Evolutionary conservation across 495 filamentous ascomycete genomes (phyloP), one percentile per base, ranked within the genome.

Genomic region (Collariella sp.): DNA sequence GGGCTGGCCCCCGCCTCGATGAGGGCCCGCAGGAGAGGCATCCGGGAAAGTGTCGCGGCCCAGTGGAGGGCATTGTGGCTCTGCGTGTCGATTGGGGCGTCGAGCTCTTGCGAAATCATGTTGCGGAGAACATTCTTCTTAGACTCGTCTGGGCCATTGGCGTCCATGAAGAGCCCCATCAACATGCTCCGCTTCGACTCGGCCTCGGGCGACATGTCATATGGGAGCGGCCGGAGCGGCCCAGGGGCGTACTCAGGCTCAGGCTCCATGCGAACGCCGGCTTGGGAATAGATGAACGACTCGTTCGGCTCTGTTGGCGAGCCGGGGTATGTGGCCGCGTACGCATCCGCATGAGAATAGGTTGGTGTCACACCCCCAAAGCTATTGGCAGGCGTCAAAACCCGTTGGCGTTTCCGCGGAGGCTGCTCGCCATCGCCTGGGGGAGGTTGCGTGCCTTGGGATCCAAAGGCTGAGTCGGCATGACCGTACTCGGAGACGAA

Each of bases 1-100:
- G 96, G 91, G 62, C 79, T 91, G 0, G 90, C 89, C 4, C 93
- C 93, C 41, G 82, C 84, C 7, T 80, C 74, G 56, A 98, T 85
- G 0, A 98, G 76, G 2, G 88, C 82, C 50, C 86, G 79, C 35
- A 96, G 69, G 7, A 96, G 75, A 10, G 85, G 79, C 64, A 91
- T 81, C 19, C 88, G 84, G n/a, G 87, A 88, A 43, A 97, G 77
- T 36, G 91, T 95, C 10, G 93, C 89, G n/a, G 91, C 93, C 93
- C 93, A 98, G 62, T 96, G 91, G 29, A 98, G 75, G 20, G 93
- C 88, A 50, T 87, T 96, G 66, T 95, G 90, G 20, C 83, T 82
- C 50, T 86, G 87, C 5, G 81, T 73, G 62, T 98, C 93, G 51
- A 98, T 83, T 9, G 94, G 91, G 26, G 88, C 80, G 62, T 98